Evolutionary conservation across 1,139 yeast genomes (phyloP), one percentile per base, ranked within the genome.

Genomic region (Sugiyamaella grinbergsii): DNA sequence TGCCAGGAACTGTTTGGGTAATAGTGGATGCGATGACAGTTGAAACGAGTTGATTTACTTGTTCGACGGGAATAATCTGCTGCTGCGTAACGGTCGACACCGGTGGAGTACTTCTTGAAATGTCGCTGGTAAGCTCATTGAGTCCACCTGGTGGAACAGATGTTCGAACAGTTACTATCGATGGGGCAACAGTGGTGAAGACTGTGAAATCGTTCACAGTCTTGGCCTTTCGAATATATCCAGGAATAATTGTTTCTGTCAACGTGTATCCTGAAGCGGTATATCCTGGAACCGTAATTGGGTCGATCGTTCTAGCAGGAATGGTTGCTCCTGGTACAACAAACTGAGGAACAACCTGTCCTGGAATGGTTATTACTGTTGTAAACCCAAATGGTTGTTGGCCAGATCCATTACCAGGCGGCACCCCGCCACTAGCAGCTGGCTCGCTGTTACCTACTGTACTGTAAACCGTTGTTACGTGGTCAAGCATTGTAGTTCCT

Each of bases 291-390:
- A 49, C 42, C 19, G 54, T 52, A 6, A 50, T 39, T 6, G 52
- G 45, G 19, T 38, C 49, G 29, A 54, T 47, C 11, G 57, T 54
- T 26, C 31, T 38, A 16, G 54, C 50, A 16, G 54, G 54, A 42
- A 51, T 39, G 20, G 57, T 50, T 0, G 60, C 51, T 7, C 56
- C 62, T 7, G 60, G 61, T 11, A 59, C 50, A 6, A 49, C 53
- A 32, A 45, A 24, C 8, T 49, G 51, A n/a, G 62, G 55, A 44
- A 53, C 47, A 8, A 54, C 52, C 1, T 55, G 42, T 15, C 62
- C 59, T 20, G 64, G 56, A 7, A 53, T 42, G 10, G 62, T 57
- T 13, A 58, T 50, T 2, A 53, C 58, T 8, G 62, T 54, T 19
- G 36, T 32, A n/a, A 28, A 31, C 6, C 23, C 31, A n/a, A n/a